Evolutionary conservation across 2,329 filamentous ascomycete genomes (phyloP), one percentile per base, ranked within the genome.

Genomic region (Colletotrichum melonis): DNA sequence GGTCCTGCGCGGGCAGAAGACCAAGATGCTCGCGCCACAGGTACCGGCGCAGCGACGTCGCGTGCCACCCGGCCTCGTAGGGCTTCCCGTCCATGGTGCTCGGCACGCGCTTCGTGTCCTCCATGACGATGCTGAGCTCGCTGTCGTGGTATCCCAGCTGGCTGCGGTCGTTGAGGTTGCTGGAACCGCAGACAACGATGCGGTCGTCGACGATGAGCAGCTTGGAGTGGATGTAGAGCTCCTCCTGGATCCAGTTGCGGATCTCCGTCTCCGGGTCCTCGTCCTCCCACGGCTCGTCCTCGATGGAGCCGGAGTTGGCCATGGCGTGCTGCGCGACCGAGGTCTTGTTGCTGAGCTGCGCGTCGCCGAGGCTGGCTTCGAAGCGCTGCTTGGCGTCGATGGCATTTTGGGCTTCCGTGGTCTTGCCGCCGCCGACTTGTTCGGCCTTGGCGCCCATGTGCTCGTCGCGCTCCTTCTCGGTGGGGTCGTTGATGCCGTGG

Each of bases 211-310:
- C 93, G 76, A 98, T 96, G 76, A 97, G 88, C 46, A 98, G 88
- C 84, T 98, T 99, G 32, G 92, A 93, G 81, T 99, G 97, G 60
- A 98, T 92, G 81, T 99, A 99, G 2, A 98, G 89, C 82, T 99
- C 96, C 81, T 99, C 97, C 80, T 98, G 96, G 72, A 98, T 92
- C 86, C 97, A 97, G 80, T 97, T 94, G 67, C 93, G 89, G 70
- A 95, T 93, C 81, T 98, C 97, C 1, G 90, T 89, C 76, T 96
- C 90, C 0, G 91, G 85, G 4, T 93, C 84, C 0, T 87, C 86
- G 19, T 94, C 93, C 19, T 95, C 92, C 94, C 95, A 98, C 1
- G 84, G 78, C 81, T 97, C 94, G 11, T 94, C 91, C 4, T 78
- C 90, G 83, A 87, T 88, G 85, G 80, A 89, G 81, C 81, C 91